phyloP scores from a whole-genome alignment of 768 basidiomycete genomes.

The Boletus vermiculosoides region DNA sequence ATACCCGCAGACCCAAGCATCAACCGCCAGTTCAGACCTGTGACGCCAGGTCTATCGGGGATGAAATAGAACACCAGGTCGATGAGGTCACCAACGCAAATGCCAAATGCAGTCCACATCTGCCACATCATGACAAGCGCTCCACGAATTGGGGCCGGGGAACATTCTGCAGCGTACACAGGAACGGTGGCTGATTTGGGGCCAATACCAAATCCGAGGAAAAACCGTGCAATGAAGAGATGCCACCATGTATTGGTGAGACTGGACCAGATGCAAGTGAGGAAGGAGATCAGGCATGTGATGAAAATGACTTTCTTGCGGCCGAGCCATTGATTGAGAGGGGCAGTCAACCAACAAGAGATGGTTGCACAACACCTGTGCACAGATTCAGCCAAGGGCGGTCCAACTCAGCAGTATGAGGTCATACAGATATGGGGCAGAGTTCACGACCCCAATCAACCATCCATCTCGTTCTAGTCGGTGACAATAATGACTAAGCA shows the following conservation, averaged over 20 bases:
- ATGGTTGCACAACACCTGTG: constrained; percentile 50
- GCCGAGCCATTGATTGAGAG: constrained; percentile 62
- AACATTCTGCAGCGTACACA: constrained; percentile 71
- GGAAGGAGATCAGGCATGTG: constrained; percentile 55
- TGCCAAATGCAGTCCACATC: constrained; percentile 87
- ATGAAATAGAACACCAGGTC: constrained; percentile 63
- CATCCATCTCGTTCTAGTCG: constrained; percentile 51
- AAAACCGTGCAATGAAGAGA: constrained; percentile 52
- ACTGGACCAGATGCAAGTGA: constrained; percentile 54
- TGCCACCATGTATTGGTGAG: constrained; percentile 58
- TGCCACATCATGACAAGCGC: constrained; percentile 94
- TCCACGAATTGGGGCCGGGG: constrained; percentile 80
- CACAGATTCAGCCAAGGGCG: neutral
- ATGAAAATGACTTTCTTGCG: constrained; percentile 62
- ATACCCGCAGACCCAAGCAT: constrained; percentile 72
- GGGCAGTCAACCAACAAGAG: constrained; percentile 67
- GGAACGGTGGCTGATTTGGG: constrained; percentile 64
- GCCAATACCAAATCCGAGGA: constrained; percentile 47
- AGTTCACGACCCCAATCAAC: constrained; percentile 76
- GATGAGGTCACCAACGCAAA: constrained; percentile 67
- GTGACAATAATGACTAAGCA: constrained; percentile 1
- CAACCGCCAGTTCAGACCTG: constrained; percentile 77
- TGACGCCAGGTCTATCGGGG: constrained; percentile 43
- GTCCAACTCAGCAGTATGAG: neutral
- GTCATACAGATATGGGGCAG: constrained; percentile 54